Conservation (phyloP, 1,284 basidiomycete genomes). For the Sphagnurus paluster region DNA sequence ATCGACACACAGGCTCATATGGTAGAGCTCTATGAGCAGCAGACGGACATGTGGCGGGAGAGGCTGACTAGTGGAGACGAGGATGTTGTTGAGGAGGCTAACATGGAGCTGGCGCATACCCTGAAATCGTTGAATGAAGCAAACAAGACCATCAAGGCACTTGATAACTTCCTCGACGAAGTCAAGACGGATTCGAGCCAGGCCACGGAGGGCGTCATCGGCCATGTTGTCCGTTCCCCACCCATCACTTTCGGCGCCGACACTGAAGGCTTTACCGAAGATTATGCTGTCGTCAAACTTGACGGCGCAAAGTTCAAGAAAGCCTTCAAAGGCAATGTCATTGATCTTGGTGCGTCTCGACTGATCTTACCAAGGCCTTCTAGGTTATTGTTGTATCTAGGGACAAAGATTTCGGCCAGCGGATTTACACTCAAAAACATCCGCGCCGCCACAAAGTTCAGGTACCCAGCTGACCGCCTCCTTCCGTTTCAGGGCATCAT, state of each 20-base stretch:
- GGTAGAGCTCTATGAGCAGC: constrained; percentile 14
- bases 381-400: constrained; percentile 27
- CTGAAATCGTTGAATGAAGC: constrained; percentile 17
- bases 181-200: constrained; percentile 26
- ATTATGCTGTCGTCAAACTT: constrained; percentile 35
- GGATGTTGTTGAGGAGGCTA: constrained; percentile 14
- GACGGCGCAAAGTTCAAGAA: constrained; percentile 28
- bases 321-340: constrained; percentile 25
- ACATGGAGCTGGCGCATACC: constrained; percentile 11
- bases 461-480: constrained; percentile 34
- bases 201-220: constrained; percentile 28
- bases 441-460: constrained; percentile 23
- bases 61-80: too few species aligned
- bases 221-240: constrained; percentile 31
- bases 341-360: constrained; percentile 29
- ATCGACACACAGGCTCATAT: constrained; percentile 14
- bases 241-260: constrained; percentile 24
- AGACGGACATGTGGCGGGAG: too few species aligned
- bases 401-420: constrained; percentile 23
- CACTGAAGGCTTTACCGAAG: constrained; percentile 28
- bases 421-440: constrained; percentile 26
- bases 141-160: constrained; percentile 19
- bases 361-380: constrained; percentile 21
- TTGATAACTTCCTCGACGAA: constrained; percentile 24
- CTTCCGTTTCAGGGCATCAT: constrained; percentile 28